Evolutionary conservation across 2,329 filamentous ascomycete species (phyloP).

Genomic region (Fusarium chuoi): DNA sequence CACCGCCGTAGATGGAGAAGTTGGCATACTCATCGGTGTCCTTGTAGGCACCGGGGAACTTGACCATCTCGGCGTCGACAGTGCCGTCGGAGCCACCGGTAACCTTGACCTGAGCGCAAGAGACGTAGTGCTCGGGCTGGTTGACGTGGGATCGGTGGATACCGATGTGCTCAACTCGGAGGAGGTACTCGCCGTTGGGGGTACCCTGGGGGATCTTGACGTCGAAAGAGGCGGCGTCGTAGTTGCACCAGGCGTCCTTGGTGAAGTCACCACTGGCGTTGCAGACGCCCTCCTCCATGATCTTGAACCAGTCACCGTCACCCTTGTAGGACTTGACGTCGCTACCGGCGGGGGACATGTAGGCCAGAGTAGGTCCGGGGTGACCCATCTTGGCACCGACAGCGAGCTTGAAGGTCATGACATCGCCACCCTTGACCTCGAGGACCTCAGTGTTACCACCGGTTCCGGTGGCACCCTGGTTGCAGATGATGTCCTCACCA

Average conservation of each 20-base stretch:
- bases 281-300: conserved; percentile 27
- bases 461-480: conserved; percentile 5
- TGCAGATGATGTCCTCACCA: conserved; percentile 22
- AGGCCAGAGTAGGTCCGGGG: conserved; percentile 23
- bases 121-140: conserved; percentile 27
- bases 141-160: conserved; percentile 18
- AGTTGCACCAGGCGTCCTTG: conserved; percentile 29
- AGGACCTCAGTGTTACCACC: conserved; percentile 2
- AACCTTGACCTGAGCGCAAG: conserved; percentile 21
- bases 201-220: conserved; percentile 20
- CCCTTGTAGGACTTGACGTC: conserved; percentile 26
- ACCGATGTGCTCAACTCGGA: conserved; percentile 25
- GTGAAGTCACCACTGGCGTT: conserved; percentile 20
- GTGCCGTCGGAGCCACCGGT: conserved; percentile 12
- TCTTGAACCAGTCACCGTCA: conserved; percentile 19
- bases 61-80: conserved; percentile 20
- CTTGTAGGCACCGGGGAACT: conserved; percentile 28
- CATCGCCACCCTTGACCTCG: conserved; percentile 24
- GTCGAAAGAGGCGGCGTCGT: conserved; percentile 6
- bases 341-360: conserved; percentile 8
- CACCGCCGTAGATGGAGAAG: conserved; percentile 25
- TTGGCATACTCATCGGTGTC: conserved; percentile 11
- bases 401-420: conserved; percentile 23
- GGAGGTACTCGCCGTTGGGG: conserved; percentile 22
- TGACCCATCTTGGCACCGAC: conserved; percentile 16